Conservation (phyloP, 176 grass and related monocot genomes). For the Oryza rufipogon region DNA sequence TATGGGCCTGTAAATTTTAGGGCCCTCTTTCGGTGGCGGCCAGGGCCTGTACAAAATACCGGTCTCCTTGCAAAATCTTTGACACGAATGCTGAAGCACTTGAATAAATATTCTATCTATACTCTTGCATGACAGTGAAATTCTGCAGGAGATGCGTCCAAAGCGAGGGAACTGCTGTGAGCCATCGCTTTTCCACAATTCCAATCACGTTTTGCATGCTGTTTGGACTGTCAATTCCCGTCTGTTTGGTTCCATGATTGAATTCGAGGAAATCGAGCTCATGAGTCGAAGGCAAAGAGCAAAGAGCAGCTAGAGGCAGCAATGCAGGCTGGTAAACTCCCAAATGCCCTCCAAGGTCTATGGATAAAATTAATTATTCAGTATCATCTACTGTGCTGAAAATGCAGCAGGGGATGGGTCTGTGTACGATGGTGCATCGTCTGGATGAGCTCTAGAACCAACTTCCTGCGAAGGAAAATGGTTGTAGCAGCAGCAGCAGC, state of each 20-base stretch:
- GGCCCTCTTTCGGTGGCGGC: not conserved
- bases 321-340: not conserved
- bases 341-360: not conserved
- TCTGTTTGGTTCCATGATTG: not conserved
- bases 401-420: too few relatives aligned
- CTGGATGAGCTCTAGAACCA: not conserved
- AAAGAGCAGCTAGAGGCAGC: not conserved
- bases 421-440: not conserved
- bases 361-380: not conserved
- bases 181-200: not conserved
- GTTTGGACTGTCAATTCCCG: not conserved
- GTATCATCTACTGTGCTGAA: not conserved
- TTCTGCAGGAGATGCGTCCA: not conserved
- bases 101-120: constrained; percentile 33
- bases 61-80: constrained; percentile 13
- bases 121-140: not conserved
- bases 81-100: not conserved
- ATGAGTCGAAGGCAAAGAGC: not conserved
- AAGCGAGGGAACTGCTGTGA: not conserved
- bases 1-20: constrained; percentile 44
- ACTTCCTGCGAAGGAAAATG: not conserved
- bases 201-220: not conserved
- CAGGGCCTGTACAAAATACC: constrained; percentile 27
- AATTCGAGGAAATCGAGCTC: not conserved
- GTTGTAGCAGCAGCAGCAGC: not conserved